These are phyloP conservation scores for Gigaspora rosea DNA, from an alignment of 192 early-diverging fungal genomes.

Conservation along the genomic window DNA sequence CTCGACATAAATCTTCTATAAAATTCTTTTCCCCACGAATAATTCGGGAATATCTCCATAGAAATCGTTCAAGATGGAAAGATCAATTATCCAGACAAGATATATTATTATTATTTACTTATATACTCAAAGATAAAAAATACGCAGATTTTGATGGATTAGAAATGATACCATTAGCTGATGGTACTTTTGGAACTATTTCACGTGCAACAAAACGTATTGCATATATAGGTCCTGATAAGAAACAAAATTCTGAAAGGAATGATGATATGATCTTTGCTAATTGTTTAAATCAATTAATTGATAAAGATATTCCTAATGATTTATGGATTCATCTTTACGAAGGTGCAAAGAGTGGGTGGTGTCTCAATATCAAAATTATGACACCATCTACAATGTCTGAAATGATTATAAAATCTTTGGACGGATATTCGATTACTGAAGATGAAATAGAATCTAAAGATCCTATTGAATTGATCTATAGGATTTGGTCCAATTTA, in stretches of 20 bases:
- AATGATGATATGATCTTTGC: not conserved
- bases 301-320: not conserved
- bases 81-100: not conserved
- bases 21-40: not conserved
- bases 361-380: conserved; percentile 11
- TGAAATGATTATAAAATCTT: not conserved
- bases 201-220: not conserved
- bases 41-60: not conserved
- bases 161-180: conserved; percentile 1
- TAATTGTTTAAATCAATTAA: not conserved
- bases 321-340: not conserved
- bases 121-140: not conserved
- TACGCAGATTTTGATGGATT: not conserved
- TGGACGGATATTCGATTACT: not conserved
- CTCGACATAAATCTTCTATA: not conserved
- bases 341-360: not conserved
- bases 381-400: not conserved
- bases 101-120: not conserved
- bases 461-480: not conserved
- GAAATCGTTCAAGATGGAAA: not conserved
- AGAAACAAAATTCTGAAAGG: no score
- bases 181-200: not conserved
- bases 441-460: not conserved
- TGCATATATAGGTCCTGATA: conserved; percentile 4
- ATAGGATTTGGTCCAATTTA: not conserved